Conservation (phyloP, 1,139 yeast species). For the Candida labiduridarum region DNA sequence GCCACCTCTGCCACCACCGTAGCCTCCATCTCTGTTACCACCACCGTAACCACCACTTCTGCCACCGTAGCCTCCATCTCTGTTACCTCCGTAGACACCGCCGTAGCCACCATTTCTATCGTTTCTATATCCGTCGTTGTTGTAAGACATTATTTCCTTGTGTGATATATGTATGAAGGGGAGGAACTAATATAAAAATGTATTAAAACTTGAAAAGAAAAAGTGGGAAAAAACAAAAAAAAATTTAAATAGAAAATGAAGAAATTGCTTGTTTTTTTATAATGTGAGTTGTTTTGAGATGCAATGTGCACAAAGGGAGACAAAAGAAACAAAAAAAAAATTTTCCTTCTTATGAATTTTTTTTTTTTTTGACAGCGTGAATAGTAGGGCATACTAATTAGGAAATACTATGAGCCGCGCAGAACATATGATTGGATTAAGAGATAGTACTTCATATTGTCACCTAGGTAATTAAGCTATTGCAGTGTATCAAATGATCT, state of each 20-base stretch:
- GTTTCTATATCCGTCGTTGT: constrained; percentile 20
- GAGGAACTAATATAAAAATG: background rate
- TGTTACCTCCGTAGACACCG: constrained; percentile 18
- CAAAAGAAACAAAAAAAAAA: constrained; percentile 8
- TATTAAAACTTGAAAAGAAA: constrained; percentile 1
- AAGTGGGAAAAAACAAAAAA: background rate
- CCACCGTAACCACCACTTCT: constrained; percentile 14
- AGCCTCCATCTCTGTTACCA: constrained; percentile 9
- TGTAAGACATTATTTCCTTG: constrained; percentile 19
- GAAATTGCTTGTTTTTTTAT: constrained; percentile 1
- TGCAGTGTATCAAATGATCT: no score
- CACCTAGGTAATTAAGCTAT: no score
- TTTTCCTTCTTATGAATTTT: background rate
- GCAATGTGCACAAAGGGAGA: background rate
- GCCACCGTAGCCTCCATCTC: constrained; percentile 18
- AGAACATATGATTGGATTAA: no score
- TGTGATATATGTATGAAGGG: background rate
- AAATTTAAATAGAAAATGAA: background rate
- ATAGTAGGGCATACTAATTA: background rate
- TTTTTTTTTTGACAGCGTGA: no score
- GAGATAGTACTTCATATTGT: no score
- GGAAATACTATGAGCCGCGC: background rate
- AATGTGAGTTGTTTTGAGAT: background rate
- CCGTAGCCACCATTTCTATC: constrained; percentile 22
- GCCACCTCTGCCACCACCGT: constrained; percentile 25